Conservation (phyloP, 2,329 filamentous ascomycete genomes). For the Blastomyces percursus region DNA sequence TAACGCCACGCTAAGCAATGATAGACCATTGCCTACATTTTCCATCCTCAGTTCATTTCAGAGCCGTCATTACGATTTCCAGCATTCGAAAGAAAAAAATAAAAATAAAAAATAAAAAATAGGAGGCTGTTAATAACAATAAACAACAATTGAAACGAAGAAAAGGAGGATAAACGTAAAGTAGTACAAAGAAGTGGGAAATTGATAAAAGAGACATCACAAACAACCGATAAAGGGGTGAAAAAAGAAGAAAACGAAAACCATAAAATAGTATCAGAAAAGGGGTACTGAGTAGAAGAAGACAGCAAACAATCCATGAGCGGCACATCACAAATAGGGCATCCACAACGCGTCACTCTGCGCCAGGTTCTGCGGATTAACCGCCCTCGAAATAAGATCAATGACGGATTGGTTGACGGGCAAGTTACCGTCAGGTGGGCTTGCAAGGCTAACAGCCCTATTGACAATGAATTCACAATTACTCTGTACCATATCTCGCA, state of each 20-base stretch:
- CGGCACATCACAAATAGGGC: conserved; percentile 62
- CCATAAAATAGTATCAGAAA: conserved; percentile 9
- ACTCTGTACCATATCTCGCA: conserved; percentile 67
- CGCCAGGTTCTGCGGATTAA: conserved; percentile 80
- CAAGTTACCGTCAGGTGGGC: conserved; percentile 62
- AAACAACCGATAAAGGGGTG: conserved; percentile 7
- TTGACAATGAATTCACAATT: conserved; percentile 92
- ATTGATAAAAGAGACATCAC: conserved; percentile 14
- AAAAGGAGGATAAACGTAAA: conserved; percentile 12
- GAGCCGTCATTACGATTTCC: not conserved
- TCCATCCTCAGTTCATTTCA: not conserved
- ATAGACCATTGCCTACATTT: not conserved
- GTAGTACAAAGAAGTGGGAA: conserved; percentile 10
- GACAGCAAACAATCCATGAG: conserved; percentile 4
- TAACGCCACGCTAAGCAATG: conserved; percentile 10
- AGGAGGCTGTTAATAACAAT: not conserved
- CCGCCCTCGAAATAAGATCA: conserved; percentile 82
- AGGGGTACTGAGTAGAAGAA: conserved; percentile 8
- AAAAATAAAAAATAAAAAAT: not conserved
- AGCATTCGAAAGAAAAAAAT: not conserved
- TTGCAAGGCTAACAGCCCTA: conserved; percentile 72
- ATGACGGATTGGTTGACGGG: conserved; percentile 96
- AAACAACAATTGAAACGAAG: conserved; percentile 9
- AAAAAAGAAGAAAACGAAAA: conserved; percentile 12
- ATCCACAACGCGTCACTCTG: conserved; percentile 93